Conservation (phyloP, 306 rosid species). For the Mucuna pruriens region DNA sequence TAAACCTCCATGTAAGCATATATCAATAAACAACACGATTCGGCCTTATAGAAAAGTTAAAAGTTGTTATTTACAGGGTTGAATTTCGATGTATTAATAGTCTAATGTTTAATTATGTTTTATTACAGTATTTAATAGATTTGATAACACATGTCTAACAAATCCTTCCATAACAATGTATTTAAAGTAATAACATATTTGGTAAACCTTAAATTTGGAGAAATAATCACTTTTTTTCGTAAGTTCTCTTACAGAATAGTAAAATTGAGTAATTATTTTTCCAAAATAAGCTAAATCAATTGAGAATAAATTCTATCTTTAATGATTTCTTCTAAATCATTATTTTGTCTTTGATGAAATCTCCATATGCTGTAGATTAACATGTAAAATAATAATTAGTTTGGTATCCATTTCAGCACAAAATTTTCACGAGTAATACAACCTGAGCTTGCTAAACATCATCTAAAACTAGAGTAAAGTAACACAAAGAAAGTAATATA, state of each 20-base stretch:
- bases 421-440: not conserved
- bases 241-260: not conserved
- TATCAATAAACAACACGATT: not conserved
- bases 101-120: not conserved
- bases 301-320: not conserved
- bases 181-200: not conserved
- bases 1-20: not conserved
- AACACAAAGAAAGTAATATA: not conserved
- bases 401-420: not conserved
- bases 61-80: not conserved
- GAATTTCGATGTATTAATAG: not conserved
- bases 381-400: not conserved
- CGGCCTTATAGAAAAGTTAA: not conserved
- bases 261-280: not conserved
- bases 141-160: not conserved
- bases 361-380: not conserved
- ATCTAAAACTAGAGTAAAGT: not conserved
- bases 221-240: not conserved
- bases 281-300: not conserved
- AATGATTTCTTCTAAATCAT: not conserved
- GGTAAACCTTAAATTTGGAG: too few species aligned
- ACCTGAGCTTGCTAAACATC: not conserved
- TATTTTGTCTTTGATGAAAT: not conserved
- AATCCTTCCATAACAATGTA: not conserved
- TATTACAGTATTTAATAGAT: not conserved